Conservation (phyloP, 257 asterid species). For the Solanum commersonii region DNA sequence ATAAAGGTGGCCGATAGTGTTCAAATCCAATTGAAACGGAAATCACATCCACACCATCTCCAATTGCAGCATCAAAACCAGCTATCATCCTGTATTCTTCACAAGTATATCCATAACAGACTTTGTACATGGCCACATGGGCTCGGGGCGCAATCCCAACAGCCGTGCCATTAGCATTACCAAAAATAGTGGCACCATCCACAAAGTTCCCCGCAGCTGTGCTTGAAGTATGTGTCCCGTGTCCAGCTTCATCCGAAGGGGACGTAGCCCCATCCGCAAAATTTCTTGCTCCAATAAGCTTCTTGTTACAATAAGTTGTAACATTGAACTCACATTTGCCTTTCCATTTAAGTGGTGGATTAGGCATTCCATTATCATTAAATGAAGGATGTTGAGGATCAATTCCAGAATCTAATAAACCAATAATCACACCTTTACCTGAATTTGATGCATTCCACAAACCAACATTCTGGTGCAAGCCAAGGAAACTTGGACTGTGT, state of each 20-base stretch:
- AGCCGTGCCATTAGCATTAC: conserved; percentile 1
- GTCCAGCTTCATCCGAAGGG: background rate
- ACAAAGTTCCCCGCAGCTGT: conserved; percentile 1
- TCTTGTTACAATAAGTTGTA: background rate
- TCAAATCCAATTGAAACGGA: background rate
- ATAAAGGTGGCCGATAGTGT: background rate
- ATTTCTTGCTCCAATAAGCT: background rate
- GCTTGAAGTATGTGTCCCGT: background rate
- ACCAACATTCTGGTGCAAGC: background rate
- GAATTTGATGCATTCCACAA: background rate
- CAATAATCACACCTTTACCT: conserved; percentile 1
- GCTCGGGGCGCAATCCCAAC: background rate
- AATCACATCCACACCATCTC: conserved; percentile 4
- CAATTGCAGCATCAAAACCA: conserved; percentile 2
- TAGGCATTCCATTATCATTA: conserved; percentile 1
- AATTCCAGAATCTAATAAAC: background rate
- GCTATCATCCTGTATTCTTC: background rate
- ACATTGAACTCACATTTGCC: background rate
- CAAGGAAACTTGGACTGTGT: background rate
- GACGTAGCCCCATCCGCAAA: background rate
- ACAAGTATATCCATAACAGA: background rate
- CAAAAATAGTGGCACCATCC: background rate
- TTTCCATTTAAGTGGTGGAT: conserved; percentile 6
- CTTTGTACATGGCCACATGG: conserved; percentile 1
- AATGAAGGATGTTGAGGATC: background rate